Evolutionary conservation across 169 alveolate genomes (phyloP), one percentile per base, ranked within the genome.

Genomic region (Plasmodium vivax): DNA sequence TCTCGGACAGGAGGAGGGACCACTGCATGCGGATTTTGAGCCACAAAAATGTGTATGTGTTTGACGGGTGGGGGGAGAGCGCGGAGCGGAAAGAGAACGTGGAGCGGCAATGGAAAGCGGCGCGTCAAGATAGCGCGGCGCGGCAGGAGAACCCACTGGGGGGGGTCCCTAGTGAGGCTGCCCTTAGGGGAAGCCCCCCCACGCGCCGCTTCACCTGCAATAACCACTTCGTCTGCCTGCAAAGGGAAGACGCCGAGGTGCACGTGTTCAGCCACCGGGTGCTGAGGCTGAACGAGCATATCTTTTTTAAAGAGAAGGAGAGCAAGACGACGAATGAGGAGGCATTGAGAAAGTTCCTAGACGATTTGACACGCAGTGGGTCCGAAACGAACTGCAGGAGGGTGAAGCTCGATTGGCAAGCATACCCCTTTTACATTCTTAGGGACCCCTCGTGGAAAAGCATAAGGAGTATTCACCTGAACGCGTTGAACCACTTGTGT

Each of bases 301-400:
- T 88, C 62, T 88, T 88, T 77, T 88, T 58, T 62, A 88, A 88
- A 77, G 45, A 73, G 41, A 85, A 51, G 19, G 41, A 85, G 41
- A 81, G 73, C 3, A 85, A 85, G 10, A 8, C 36, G 19, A 73
- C 45, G 43, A 75, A 85, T 41, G 81, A 74, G 9, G 62, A 74
- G 23, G 14, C 73, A 74, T 10, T 85, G 34, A 73, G 5, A 0
- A 12, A 16, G 4, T 85, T 30, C 80, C 36, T 88, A 1, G 62
- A 68, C 23, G 83, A 56, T 2, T 23, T 80, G n/a, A 12, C 54
- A 14, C 8, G 30, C 36, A 14, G n/a, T 54, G 51, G 82, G 27
- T 2, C 23, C 30, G 81, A 58, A 14, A 41, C 47, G 3, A 81
- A 27, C 51, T 81, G 56, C 23, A 41, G 38, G 14, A 77, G 45